Evolutionary conservation across 371 early-diverging fungal genomes (phyloP).

Genomic region (Modicella reniformis): DNA sequence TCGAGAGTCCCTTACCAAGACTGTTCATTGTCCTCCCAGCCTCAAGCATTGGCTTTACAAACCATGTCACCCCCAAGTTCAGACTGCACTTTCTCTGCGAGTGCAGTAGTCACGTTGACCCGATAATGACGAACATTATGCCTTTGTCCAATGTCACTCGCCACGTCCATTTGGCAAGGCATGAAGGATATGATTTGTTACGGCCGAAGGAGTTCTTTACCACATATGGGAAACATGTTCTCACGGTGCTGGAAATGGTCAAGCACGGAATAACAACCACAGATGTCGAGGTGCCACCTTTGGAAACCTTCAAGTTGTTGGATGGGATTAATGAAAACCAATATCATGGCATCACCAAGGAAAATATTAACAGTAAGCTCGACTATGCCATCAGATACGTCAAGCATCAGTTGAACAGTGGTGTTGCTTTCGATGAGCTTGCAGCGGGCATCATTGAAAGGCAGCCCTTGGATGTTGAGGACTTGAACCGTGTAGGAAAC

Average conservation of each 20-base stretch:
- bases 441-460: no score
- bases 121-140: no score
- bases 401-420: neutral
- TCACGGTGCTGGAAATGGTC: constrained; percentile 5
- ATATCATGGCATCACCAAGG: neutral
- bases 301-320: constrained; percentile 1
- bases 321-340: neutral
- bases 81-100: no score
- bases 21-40: no score
- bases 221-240: neutral
- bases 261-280: constrained; percentile 1
- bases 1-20: no score
- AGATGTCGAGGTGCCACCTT: constrained; percentile 9
- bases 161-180: neutral
- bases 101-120: no score
- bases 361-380: neutral
- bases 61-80: no score
- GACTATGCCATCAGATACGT: constrained; percentile 7
- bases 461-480: constrained; percentile 9
- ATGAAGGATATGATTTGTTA: neutral
- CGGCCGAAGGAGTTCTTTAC: constrained; percentile 20
- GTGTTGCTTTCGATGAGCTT: neutral
- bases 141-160: no score
- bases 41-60: no score
- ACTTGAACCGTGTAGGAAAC: constrained; percentile 2